phyloP scores from a whole-genome alignment of 2,329 filamentous ascomycete genomes.

The Ciborinia camelliae region DNA sequence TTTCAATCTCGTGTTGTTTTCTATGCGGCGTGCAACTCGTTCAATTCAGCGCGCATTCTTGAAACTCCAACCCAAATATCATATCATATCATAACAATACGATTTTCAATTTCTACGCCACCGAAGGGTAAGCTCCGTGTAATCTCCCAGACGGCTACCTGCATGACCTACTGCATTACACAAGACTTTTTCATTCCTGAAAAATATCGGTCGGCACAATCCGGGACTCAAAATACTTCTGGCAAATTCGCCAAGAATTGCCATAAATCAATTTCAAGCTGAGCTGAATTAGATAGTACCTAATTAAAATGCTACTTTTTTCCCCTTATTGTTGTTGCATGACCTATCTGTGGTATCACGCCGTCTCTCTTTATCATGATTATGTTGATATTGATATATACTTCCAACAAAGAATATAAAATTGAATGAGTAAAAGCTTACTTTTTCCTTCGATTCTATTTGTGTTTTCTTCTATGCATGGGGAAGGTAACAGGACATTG shows the following conservation, averaged over 20 bases:
- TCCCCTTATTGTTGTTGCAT: background rate
- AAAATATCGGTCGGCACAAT: background rate
- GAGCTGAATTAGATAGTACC: background rate
- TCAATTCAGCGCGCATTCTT: background rate
- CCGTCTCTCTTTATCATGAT: background rate
- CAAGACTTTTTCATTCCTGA: background rate
- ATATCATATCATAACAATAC: background rate
- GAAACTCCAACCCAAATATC: background rate
- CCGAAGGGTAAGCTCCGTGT: slow-evolving; percentile 8
- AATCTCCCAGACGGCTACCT: slow-evolving; percentile 12
- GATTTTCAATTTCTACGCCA: background rate
- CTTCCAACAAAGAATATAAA: background rate
- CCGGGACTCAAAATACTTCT: background rate
- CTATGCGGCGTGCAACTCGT: background rate
- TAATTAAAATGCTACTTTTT: background rate
- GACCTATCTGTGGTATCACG: background rate
- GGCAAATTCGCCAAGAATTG: slow-evolving; percentile 1
- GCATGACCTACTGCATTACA: slow-evolving; percentile 8
- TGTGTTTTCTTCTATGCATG: slow-evolving; percentile 6
- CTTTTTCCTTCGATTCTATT: background rate
- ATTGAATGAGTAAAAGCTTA: background rate
- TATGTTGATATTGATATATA: background rate
- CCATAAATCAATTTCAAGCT: background rate
- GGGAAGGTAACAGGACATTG: slow-evolving; percentile 7
- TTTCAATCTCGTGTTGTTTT: background rate